Conservation (phyloP, 2,329 filamentous ascomycete species). For the Metarhizium robertsii region DNA sequence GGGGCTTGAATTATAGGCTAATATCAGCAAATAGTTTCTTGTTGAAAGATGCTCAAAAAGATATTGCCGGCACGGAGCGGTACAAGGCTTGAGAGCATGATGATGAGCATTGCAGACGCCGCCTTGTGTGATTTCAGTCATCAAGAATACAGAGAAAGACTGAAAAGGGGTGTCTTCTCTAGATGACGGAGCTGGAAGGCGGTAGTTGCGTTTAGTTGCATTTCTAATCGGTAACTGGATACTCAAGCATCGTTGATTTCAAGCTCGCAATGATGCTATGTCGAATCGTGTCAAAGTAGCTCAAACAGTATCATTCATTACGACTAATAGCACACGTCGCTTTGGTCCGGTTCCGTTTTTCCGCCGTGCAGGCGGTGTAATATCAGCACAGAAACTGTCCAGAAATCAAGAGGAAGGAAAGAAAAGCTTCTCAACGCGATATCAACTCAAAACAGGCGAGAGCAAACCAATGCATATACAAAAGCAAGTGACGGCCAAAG, state of each 20-base stretch:
- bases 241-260: not conserved
- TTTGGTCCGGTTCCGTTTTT: not conserved
- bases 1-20: too few species aligned
- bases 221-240: not conserved
- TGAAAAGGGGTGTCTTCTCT: not conserved
- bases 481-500: not conserved
- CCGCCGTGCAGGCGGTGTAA: not conserved
- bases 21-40: slow-evolving; percentile 55
- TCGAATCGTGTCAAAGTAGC: not conserved
- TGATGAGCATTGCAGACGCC: not conserved
- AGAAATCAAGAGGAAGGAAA: not conserved
- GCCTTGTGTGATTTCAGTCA: not conserved
- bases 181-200: not conserved
- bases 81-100: slow-evolving; percentile 47
- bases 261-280: not conserved
- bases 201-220: not conserved
- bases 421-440: too few species aligned
- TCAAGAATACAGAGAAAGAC: not conserved
- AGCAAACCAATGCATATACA: too few species aligned
- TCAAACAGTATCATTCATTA: not conserved
- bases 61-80: slow-evolving; percentile 58
- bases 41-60: slow-evolving; percentile 74
- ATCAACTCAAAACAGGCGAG: too few species aligned
- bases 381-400: not conserved
- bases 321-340: not conserved